Evolutionary conservation across 352 stramenopile genomes (phyloP).

Genomic region (Phytophthora tentaculata): DNA sequence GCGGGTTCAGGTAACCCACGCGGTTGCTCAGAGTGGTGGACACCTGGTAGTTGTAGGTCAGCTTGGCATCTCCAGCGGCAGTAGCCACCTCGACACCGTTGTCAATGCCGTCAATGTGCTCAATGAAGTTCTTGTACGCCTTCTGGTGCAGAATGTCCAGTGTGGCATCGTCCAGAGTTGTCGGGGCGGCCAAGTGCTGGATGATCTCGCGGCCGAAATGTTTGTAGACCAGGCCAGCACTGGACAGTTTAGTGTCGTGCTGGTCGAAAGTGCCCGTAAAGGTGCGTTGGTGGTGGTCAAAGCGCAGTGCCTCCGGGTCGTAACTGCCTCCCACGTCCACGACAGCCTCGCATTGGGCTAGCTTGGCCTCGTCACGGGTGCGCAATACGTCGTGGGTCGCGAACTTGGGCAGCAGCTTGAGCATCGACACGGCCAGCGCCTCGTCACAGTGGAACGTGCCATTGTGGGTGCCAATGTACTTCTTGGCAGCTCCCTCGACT

Average conservation of each 20-base stretch:
- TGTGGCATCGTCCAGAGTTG: conserved; percentile 65
- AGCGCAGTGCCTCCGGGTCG: conserved; percentile 87
- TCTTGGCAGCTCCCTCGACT: conserved; percentile 59
- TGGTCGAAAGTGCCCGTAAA: conserved; percentile 88
- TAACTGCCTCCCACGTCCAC: conserved; percentile 98
- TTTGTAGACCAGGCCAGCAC: conserved; percentile 97
- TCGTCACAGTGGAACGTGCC: conserved; percentile 99
- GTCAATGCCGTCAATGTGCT: conserved; percentile 99
- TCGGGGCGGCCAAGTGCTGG: conserved; percentile 58
- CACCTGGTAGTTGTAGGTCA: conserved; percentile 77
- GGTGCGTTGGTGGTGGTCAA: conserved; percentile 98
- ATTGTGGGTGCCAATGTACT: conserved; percentile 97
- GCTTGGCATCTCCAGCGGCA: conserved; percentile 33
- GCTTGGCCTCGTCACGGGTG: conserved; percentile 89
- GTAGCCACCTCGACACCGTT: conserved; percentile 94
- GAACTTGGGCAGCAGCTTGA: conserved; percentile 95
- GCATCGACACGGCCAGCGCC: conserved; percentile 96
- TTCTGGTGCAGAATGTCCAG: conserved; percentile 90
- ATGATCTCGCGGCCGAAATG: conserved; percentile 98
- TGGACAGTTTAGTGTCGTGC: conserved; percentile 93
- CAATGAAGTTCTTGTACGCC: conserved; percentile 97
- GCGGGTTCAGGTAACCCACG: conserved; percentile 95
- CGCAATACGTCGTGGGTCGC: conserved; percentile 79
- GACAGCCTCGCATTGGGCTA: conserved; percentile 95
- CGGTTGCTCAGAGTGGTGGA: conserved; percentile 80